Evolutionary conservation across 164 flowering plant genomes (phyloP), one percentile per base, ranked within the genome.

Genomic region (Umbilicus rupestris): DNA sequence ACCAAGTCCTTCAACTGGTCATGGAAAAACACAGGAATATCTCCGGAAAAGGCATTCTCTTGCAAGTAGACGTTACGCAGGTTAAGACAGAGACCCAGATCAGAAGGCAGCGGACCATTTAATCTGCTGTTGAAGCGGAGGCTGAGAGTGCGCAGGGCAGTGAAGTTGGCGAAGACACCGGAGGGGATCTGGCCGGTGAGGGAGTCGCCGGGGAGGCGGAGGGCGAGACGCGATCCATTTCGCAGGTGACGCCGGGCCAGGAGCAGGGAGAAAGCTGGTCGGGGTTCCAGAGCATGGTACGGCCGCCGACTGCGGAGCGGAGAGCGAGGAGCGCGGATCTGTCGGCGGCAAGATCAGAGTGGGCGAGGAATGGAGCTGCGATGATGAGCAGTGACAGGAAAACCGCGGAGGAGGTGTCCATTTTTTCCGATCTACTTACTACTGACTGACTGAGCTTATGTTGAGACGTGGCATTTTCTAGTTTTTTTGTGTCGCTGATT

Each of bases 21-120:
- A 42, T 77, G 82, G 35, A 91, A 11, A 26, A 73, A 68, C 12
- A 39, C 68, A 8, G 96, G 96, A 58, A 94, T 81, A 67, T 73
- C 79, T 19, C 99, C 96, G 20, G 80, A 76, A 64, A 94, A 83
- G 0, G 16, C 28, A 72, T 94, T 94, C 1, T 81, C 84, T 62
- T 90, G 93, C 62, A 92, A 71, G 66, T 83, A 88, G 10, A 92
- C 73, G 65, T 84, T 81, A 7, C 93, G 73, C 2, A 92, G 87
- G 24, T 70, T 64, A 4, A 69, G 41, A 59, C 88, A 84, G 2
- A 62, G 30, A 19, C 75, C 78, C 46, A 92, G 80, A 77, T 90
- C 96, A 10, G 82, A 22, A 4, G 98, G 98, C 6, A 92, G 72
- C 7, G 59, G 71, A 7, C 96, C 97, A 7, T 78, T 47, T 41